Base-by-base conservation (phyloP, 805 yeast genomes). In the Saccharomycopsis sp. region DNA sequence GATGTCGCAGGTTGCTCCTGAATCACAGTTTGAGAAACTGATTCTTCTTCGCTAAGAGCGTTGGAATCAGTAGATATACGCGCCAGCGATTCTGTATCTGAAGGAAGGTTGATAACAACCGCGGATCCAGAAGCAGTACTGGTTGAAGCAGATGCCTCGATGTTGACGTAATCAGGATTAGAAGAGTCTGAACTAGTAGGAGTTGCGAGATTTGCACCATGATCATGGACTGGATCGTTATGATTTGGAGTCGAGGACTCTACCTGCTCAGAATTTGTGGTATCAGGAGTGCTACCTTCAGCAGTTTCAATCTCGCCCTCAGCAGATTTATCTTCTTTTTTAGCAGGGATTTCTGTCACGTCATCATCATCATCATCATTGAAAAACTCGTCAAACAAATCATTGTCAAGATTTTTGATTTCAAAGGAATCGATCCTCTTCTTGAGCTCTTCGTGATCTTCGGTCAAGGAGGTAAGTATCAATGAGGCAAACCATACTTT, bases 401-500 rank as follows among this genome's bases (percentile, higher is more conserved):
- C 80, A 4, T 67, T 67, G 0, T 64, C 67, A 21, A 66, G 70
- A 48, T 71, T 75, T 9, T 96, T 96, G 37, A 81, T 70, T 2
- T 69, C 71, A n/a, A 89, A 74, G 0, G 68, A 66, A 51, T 80
- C 70, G 0, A 86, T 78, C 14, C 76, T 59, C 5, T 73, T 73
- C 61, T 80, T 79, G 16, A 81, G 72, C 18, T 77, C 81, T 3
- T 75, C 75, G 59, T 71, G 73, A 44, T 79, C 85, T 56, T 80
- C 81, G 61, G 91, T 79, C 1, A 91, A 67, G 56, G 79, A 80
- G 50, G 87, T 74, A 21, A 92, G 67, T 2, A 89, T 73, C 2
- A 83, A 79, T 1, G 87, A 74, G 0, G 97, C 82, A 71, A 92
- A 91, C 94, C 96, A 94, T 0, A 83, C 71, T 65, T 84, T 82